Conservation (phyloP, 78 protist genomes). For the Dictyostelium purpureum region DNA sequence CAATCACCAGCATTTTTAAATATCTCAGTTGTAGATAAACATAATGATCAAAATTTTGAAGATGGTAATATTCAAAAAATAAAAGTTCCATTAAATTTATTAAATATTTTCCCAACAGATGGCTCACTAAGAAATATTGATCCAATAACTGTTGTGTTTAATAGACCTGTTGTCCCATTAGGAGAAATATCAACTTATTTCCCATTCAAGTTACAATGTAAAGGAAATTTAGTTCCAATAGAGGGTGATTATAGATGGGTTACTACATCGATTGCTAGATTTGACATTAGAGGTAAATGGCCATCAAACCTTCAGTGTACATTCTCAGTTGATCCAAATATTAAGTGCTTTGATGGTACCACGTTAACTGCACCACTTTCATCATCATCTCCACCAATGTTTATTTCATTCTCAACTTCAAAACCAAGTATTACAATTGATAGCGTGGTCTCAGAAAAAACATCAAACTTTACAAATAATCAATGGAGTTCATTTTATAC, state of each 20-base stretch:
- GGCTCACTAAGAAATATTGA: neutral
- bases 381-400: neutral
- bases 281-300: slow-evolving; percentile 42
- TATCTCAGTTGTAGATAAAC: neutral
- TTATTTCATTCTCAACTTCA: neutral
- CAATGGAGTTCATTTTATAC: neutral
- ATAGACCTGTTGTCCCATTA: slow-evolving; percentile 45
- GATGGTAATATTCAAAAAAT: neutral
- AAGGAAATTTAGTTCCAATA: neutral
- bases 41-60: neutral
- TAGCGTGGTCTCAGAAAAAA: neutral
- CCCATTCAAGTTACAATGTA: slow-evolving; percentile 26
- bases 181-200: neutral
- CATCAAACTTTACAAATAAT: slow-evolving; percentile 3
- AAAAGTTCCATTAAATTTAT: neutral
- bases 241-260: slow-evolving; percentile 60
- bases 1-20: neutral
- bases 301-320: slow-evolving; percentile 63
- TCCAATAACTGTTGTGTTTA: slow-evolving; percentile 38
- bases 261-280: slow-evolving; percentile 59
- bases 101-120: neutral
- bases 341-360: neutral
- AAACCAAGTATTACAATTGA: neutral
- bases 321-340: slow-evolving; percentile 21
- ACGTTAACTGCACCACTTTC: neutral